Conservation (phyloP, 2,329 filamentous ascomycete species). For the Arachnomyces sp. region DNA sequence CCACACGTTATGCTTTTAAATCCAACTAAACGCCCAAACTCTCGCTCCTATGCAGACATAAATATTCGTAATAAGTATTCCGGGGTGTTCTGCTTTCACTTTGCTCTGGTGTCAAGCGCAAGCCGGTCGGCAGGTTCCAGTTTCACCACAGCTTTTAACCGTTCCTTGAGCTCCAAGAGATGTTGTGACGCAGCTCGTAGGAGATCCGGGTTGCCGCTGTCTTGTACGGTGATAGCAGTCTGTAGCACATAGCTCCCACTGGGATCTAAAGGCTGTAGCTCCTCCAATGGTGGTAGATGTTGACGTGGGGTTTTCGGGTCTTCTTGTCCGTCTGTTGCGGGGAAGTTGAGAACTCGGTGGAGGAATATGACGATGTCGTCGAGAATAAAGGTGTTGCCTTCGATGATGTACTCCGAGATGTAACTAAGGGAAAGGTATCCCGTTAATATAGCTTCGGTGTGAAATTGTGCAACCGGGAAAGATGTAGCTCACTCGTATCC, state of each 20-base stretch:
- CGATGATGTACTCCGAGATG: constrained; percentile 48
- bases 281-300: constrained; percentile 35
- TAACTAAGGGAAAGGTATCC: constrained; percentile 34
- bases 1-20: not conserved
- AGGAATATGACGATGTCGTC: constrained; percentile 51
- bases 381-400: constrained; percentile 51
- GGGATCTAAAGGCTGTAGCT: constrained; percentile 45
- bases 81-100: constrained; percentile 25
- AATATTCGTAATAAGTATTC: too few species aligned
- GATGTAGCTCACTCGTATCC: constrained; percentile 43
- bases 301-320: constrained; percentile 23
- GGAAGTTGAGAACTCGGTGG: constrained; percentile 46
- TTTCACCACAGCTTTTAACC: constrained; percentile 48
- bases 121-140: constrained; percentile 51
- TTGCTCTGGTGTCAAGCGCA: constrained; percentile 52
- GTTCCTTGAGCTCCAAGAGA: constrained; percentile 46
- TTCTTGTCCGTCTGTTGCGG: constrained; percentile 24
- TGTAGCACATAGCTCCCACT: constrained; percentile 53
- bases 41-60: too few species aligned
- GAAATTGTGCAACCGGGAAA: constrained; percentile 3
- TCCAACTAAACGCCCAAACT: not conserved
- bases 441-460: not conserved
- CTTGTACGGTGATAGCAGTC: constrained; percentile 49
- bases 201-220: constrained; percentile 46
- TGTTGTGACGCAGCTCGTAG: constrained; percentile 48